phyloP scores from a whole-genome alignment of 1,284 basidiomycete genomes.

The Rhodotorula sp. region DNA sequence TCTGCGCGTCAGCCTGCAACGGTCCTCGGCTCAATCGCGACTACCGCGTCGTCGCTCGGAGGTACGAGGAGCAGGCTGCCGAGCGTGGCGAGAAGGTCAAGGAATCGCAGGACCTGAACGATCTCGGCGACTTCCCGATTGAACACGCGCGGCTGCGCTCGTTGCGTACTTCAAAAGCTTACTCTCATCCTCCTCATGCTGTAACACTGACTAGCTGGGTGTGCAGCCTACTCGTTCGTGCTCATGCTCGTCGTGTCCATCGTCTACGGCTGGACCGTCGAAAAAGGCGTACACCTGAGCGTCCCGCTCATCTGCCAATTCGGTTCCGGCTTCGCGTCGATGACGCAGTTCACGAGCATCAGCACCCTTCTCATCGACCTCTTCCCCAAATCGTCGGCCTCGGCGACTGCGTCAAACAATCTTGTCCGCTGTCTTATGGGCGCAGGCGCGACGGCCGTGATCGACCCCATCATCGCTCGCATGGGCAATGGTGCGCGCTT shows the following conservation, averaged over 20 bases:
- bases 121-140: constrained; percentile 44
- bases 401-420: constrained; percentile 64
- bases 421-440: constrained; percentile 60
- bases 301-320: constrained; percentile 34
- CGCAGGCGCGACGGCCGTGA: constrained; percentile 48
- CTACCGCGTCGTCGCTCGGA: constrained; percentile 38
- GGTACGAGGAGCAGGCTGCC: constrained; percentile 11
- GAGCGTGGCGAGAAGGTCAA: neutral
- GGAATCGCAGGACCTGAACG: constrained; percentile 25
- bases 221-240: constrained; percentile 12
- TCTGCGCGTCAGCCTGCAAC: constrained; percentile 43
- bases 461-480: constrained; percentile 38
- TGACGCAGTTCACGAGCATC: constrained; percentile 43
- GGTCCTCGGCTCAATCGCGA: constrained; percentile 44
- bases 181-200: neutral
- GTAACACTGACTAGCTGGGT: too few relatives aligned
- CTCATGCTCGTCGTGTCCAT: constrained; percentile 36
- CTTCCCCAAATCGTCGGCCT: constrained; percentile 61
- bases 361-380: constrained; percentile 66
- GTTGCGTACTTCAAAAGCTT: constrained; percentile 25
- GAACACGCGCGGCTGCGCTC: constrained; percentile 47
- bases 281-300: constrained; percentile 38
- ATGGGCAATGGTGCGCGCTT: constrained; percentile 20
- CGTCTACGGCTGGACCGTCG: constrained; percentile 47
- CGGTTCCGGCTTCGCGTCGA: constrained; percentile 35